Base-by-base conservation (phyloP, 768 basidiomycete species). In the Hemileccinum rubropunctum region DNA sequence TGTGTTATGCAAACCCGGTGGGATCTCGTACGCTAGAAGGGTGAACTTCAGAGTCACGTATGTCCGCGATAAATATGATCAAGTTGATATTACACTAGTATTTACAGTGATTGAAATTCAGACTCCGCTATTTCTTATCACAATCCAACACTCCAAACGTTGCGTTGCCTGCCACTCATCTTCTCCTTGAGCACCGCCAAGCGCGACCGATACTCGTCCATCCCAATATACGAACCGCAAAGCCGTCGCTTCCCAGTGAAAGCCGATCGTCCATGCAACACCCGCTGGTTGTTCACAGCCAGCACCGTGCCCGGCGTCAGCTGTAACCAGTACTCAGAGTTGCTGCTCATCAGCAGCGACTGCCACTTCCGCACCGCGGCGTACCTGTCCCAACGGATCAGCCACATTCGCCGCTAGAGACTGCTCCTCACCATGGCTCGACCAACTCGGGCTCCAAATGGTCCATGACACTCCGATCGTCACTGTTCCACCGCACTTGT, bases 201-300 rank as follows among this genome's bases (percentile, higher is more conserved):
- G 56, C 85, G 85, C 1, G 92, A 94, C 34, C 78, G 77, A 65
- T 86, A 98, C 64, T 99, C 97, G 65, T 99, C 95, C 12, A 80
- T 74, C 0, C 91, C 90, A 50, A 98, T 80, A 65, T 99, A 99
- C 0, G 95, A 95, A 3, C 95, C 95, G 61, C 95, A 98, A 83
- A 99, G 91, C 1, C 90, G 80, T 3, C 95, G 81, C 66, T 82
- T 81, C 12, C 95, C 95, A 12, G 80, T 77, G 63, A 97, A 98
- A 1, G 84, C 80, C 0, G 93, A 91, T n/a, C 95, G 84, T 12
- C 95, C 95, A 58, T 98, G 95, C 43, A 98, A 73, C 12, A 98
- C 91, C 18, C 95, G 82, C 68, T 95, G 88, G 64, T 98, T 98
- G 67, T 98, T 87, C 44, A 95, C 76, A 17, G 93, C 91, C 91